Percentiles rank a stretch among this genome's conserved stretches.
Evolutionary conservation across 1,139 yeast species (phyloP).

Genomic region (Hyphopichia pseudoburtonii): DNA sequence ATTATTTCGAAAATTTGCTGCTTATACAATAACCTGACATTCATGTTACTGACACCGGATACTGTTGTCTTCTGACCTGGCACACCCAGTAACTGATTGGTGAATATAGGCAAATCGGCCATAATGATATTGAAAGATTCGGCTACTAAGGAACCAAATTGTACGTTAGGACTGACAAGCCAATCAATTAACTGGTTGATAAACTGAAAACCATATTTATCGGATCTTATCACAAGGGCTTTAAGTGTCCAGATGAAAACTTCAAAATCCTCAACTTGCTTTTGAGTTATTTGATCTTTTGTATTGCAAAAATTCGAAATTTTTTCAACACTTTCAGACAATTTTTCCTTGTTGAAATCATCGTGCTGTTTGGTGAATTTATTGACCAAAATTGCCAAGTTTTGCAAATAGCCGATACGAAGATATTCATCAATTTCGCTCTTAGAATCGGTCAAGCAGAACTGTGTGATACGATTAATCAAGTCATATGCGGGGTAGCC

Average conservation of each 20-base stretch:
- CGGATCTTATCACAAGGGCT: constrained; percentile 63
- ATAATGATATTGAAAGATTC: constrained; percentile 64
- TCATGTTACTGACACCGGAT: constrained; percentile 52
- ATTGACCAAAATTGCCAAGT: constrained; percentile 59
- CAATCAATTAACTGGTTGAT: constrained; percentile 38
- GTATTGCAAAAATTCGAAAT: constrained; percentile 6
- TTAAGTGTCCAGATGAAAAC: constrained; percentile 67
- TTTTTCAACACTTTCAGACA: constrained; percentile 5
- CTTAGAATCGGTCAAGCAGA: constrained; percentile 12
- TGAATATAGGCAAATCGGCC: constrained; percentile 61
- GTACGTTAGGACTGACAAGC: constrained; percentile 39
- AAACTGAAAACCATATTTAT: constrained; percentile 44
- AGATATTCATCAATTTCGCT: constrained; percentile 21
- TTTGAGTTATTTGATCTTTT: constrained; percentile 3
- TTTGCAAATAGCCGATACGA: constrained; percentile 59
- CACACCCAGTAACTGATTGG: constrained; percentile 28
- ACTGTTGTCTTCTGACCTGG: constrained; percentile 31
- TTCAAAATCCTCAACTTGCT: constrained; percentile 43
- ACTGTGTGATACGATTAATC: constrained; percentile 16
- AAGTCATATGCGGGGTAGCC: constrained; percentile 12
- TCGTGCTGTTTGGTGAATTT: constrained; percentile 23
- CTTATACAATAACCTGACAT: constrained; percentile 67
- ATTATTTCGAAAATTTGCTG: constrained; percentile 70
- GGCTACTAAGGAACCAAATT: constrained; percentile 32
- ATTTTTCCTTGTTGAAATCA: constrained; percentile 4